Base-by-base conservation (phyloP, 2,329 filamentous ascomycete species). In the Zymoseptoria crescenta region DNA sequence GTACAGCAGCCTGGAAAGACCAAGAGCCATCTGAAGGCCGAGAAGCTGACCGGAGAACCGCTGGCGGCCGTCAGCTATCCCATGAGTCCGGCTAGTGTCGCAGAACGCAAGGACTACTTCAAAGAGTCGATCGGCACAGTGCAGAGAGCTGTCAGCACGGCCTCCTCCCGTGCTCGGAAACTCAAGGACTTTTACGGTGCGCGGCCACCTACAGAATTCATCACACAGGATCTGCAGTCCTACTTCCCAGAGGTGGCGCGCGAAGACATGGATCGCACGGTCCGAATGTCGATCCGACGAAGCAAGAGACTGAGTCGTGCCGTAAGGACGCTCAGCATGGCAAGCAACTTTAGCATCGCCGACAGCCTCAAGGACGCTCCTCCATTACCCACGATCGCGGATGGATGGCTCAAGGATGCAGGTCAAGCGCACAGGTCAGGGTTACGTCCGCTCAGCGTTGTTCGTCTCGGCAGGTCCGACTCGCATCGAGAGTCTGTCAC, bases 161-260 rank as follows among this genome's bases (percentile, higher is more conserved):
- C 72, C 57, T 69, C 71, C 9, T 69, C 74, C 59, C 75, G 76
- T 45, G 78, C 77, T 55, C 70, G 78, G 29, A 79, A 85, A 28
- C 78, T 92, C 52, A 86, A 88, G 64, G 87, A 88, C 64, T 97
- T 97, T 75, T 94, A 95, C 68, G 93, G 93, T 35, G 86, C 94
- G 64, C 83, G 94, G 67, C 94, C 94, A 19, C 94, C 94, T 1
- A 97, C 93, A 76, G 94, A 99, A 77, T 83, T 99, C 72, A 99
- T 99, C 71, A 93, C 93, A 27, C 96, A 94, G 21, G 94, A 99
- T 72, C 79, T 99, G 60, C 94, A 91, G 1, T 96, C 92, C 0
- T 99, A 97, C 79, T 99, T 99, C 80, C 94, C 94, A 0, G 91
- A 96, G 69, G 93, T 97, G 69, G 86, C 92, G 54, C 87, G 90